Base-by-base conservation (phyloP, 305 asterid genomes). In the Lippia alba region DNA sequence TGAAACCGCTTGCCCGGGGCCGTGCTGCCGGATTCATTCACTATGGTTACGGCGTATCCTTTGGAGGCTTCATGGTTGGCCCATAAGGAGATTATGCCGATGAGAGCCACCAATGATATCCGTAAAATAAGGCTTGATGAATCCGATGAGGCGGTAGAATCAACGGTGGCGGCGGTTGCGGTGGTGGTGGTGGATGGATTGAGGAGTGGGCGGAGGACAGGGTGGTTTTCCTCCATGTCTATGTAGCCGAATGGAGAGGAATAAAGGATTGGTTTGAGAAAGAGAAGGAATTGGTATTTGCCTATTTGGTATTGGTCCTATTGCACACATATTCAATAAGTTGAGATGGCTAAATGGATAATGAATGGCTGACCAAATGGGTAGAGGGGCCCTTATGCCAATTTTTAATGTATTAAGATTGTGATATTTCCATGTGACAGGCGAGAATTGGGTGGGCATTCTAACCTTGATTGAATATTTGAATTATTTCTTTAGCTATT, bases 51-150 rank as follows among this genome's bases (percentile, higher is more conserved):
- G 60, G 83, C 53, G 16, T 80, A 82, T 12, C 96, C 95, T 73
- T 81, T 91, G 69, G 89, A 85, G 16, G 96, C 89, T 76, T 91
- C 96, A 14, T 77, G 79, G 56, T 80, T 86, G 30, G 95, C 96
- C 89, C 89, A 89, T 12, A 84, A 10, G 44, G 93, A 84, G 66
- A 89, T 33, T 54, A 74, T 1, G 74, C 78, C 90, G 6, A 86
- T 36, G 46, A 77, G 56, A 36, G 72, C 19, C 30, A 89, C 61
- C 34, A 91, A n/a, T 53, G 61, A n/a, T 6, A 87, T 69, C 39
- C 95, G 85, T 61, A 72, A 57, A 53, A 80, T 3, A 51, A 87
- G 79, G 67, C 75, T 68, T 7, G 74, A 40, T 7, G 74, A 40
- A 30, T 64, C 73, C 8, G 85, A 71, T 39, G 73, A 57, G 36